Evolutionary conservation across 768 basidiomycete genomes (phyloP), one percentile per base, ranked within the genome.

Genomic region (Calvatia gigantea): DNA sequence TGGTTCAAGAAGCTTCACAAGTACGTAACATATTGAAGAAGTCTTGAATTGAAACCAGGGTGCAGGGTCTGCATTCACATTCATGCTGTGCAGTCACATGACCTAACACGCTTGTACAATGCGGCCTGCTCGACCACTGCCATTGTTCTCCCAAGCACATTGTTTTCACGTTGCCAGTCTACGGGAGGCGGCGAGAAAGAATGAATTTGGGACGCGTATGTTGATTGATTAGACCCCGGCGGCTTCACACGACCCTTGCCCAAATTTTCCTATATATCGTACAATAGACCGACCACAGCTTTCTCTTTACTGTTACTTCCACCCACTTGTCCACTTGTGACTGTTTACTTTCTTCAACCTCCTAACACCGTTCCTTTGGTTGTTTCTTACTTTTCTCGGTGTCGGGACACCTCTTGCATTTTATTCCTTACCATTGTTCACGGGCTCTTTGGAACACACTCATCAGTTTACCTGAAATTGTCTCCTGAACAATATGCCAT

Each of bases 141-240:
- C 54, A 56, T 49, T 56, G 54, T 49, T 49, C 54, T 49, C n/a
- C 15, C 39, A 21, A 25, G 17, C 54, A 45, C 54, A 56, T 56
- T 56, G 47, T 56, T 41, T 29, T 48, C 45, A 25, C 39, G 38
- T 42, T 39, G 37, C 29, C 17, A 53, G 17, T 15, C 6, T 23
- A 35, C 11, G 33, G 25, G 35, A 43, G 52, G 33, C 52, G 43
- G 43, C 33, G 33, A 54, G n/a, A 37, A 43, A 53, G 41, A 44
- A 45, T 45, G 52, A 45, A 29, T 28, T 17, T 51, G 31, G 27
- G 8, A 23, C 21, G 19, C 3, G 23, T 23, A n/a, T 41, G n/a
- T 28, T 29, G 41, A 29, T 28, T 39, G 50, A 51, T 39, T 5
- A 46, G 9, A 39, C 50, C 6, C 31, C 3, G 28, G 46, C 46